Evolutionary conservation across 768 basidiomycete genomes (phyloP), one percentile per base, ranked within the genome.

Genomic region (Boletellus ananiceps): DNA sequence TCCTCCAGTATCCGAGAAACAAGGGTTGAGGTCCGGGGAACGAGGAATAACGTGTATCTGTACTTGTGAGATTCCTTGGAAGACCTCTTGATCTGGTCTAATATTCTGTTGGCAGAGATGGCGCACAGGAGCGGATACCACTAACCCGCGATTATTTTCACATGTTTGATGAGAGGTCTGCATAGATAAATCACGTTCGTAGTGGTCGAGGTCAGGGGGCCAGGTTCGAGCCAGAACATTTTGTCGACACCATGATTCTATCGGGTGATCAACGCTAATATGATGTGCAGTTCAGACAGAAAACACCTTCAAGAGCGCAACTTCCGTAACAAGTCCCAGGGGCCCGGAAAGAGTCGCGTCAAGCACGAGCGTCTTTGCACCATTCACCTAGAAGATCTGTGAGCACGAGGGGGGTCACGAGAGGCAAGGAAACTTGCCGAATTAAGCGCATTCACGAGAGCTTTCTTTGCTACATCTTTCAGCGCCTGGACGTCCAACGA

Each of bases 241-340:
- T 96, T 96, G 73, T 97, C 94, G 3, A 99, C 92, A 5, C 93
- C 94, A 82, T 98, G 94, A 64, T 98, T 89, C 95, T 98, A 57
- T 47, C 19, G 12, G 25, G n/a, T 15, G 23, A 48, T 62, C 23
- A 57, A 33, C 32, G 50, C 48, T 29, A 40, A n/a, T 45, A 46
- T 12, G 44, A 37, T 2, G 36, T 14, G 25, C 31, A 27, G 4
- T 21, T 31, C 32, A 25, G 19, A 40, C 33, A 29, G 4, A 33
- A 61, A 58, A 25, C 44, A 93, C 96, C 83, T 98, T 97, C 47
- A 98, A 73, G 14, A 94, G 69, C 2, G 93, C 81, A 1, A 97
- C 91, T 59, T 98, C 96, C 2, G 92, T 94, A n/a, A 98, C 83
- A 11, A 99, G 78, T 0, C 95, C 93, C 34, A 99, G 74, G 0